Percentiles rank a stretch among this genome's conserved stretches.
Conservation (phyloP, 495 filamentous ascomycete species). For the Penicillium silybi region DNA sequence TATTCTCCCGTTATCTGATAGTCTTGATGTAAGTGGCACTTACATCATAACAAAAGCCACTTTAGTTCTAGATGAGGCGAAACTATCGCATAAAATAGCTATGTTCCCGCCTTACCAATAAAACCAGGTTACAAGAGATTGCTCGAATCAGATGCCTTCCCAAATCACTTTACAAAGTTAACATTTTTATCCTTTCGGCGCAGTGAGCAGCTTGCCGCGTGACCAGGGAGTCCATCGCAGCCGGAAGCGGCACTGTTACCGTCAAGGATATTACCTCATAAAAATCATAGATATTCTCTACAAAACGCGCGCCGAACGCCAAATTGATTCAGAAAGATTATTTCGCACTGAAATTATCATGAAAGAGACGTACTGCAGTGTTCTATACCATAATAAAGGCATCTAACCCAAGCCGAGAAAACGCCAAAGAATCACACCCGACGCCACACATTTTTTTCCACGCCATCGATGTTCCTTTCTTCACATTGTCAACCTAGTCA, state of each 20-base stretch:
- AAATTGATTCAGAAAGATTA: no score
- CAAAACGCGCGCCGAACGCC: no score
- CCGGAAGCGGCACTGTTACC: background rate
- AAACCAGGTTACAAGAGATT: background rate
- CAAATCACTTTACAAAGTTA: no score
- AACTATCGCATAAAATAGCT: background rate
- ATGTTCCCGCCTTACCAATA: background rate
- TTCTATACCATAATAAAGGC: no score
- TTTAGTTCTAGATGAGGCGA: background rate
- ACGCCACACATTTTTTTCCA: no score
- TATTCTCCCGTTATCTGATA: background rate
- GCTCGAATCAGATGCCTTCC: background rate
- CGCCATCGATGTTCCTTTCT: no score
- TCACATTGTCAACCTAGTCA: no score
- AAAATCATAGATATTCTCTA: no score
- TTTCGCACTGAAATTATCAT: no score
- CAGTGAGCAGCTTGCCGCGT: background rate
- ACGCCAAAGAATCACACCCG: no score
- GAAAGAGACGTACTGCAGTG: no score
- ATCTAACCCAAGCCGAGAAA: no score
- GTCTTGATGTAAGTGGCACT: constrained; percentile 6
- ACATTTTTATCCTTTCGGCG: background rate
- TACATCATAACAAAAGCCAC: background rate
- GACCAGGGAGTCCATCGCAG: background rate
- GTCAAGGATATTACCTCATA: background rate